These are phyloP conservation scores for Aspergillus oerlinghausenensis DNA, from an alignment of 2,329 filamentous ascomycete genomes.

Conservation along the genomic window DNA sequence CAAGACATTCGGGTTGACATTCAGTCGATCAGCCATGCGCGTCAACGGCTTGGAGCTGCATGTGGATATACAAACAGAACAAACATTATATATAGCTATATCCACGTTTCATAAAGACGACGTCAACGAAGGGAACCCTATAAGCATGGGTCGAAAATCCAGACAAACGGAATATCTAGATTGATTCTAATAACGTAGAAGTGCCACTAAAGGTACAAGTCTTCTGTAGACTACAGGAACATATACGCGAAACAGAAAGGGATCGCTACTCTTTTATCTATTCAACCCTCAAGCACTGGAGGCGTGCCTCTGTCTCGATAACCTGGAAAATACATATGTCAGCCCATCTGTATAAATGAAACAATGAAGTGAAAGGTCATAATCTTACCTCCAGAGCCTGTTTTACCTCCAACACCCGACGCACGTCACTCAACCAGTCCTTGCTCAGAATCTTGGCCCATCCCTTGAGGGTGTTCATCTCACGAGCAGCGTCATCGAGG, in stretches of 20 bases:
- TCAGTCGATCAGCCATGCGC: not conserved
- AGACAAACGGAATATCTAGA: conserved; percentile 26
- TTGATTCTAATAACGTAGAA: conserved; percentile 34
- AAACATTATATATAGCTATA: conserved; percentile 10
- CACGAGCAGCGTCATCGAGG: conserved; percentile 81
- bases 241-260: conserved; percentile 29
- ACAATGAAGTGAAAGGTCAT: conserved; percentile 1
- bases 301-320: conserved; percentile 81
- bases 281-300: conserved; percentile 82
- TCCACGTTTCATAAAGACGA: not conserved
- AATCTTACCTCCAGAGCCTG: conserved; percentile 87
- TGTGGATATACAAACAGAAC: conserved; percentile 18
- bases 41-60: not conserved
- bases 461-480: conserved; percentile 88
- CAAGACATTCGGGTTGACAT: not conserved
- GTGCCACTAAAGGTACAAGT: conserved; percentile 39
- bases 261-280: conserved; percentile 38
- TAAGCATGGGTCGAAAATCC: conserved; percentile 13
- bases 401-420: conserved; percentile 88
- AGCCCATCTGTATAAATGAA: conserved; percentile 5
- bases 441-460: conserved; percentile 94
- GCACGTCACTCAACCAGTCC: conserved; percentile 88
- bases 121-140: not conserved
- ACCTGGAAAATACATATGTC: conserved; percentile 50
- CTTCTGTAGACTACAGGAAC: conserved; percentile 26